Evolutionary conservation across 176 grass and related monocot genomes (phyloP), one percentile per base, ranked within the genome.

Genomic region (Areca catechu): DNA sequence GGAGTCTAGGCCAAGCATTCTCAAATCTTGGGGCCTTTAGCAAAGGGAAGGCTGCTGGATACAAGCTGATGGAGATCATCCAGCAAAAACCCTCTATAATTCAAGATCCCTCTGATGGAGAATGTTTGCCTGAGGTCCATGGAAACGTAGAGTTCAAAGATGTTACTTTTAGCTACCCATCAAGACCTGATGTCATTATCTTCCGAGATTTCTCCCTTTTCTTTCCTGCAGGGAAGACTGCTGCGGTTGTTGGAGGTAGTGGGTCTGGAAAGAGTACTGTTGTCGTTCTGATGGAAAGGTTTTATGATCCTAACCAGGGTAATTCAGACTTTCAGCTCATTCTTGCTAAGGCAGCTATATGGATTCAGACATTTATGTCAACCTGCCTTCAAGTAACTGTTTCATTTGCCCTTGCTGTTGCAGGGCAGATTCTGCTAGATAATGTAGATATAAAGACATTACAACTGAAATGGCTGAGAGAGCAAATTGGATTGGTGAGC

Each of bases 231-330:
- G 93, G 87, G 43, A 98, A 89, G 74, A 92, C 93, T 15, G 75
- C 83, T 63, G 93, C 88, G 0, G 87, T 98, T 53, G 93, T 98
- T 74, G 93, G 93, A 77, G 87, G 88, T 61, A 98, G 93, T 83
- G 93, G 93, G 5, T 98, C 93, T 28, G 93, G 93, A 57, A 98
- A 98, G 73, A 98, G 88, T 56, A 98, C 93, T 19, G 88, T 98
- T 73, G 84, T 98, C 28, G 75, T 87, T 67, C 64, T 98, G 66
- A 98, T 98, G 63, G 93, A 98, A 92, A 82, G 93, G 49, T 98
- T 98, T 69, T 98, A 98, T 80, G 93, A 98, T 89, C 93, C 93
- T 74, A 98, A 89, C 75, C 83, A 98, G 74, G 93, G 91, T 90
- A 74, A 43, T 12, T 43, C 10, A 12, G 34, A 12, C 10, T 12